These are phyloP conservation scores for Phytophthora meadii DNA, from an alignment of 352 stramenopile species.

Conservation along the genomic window DNA sequence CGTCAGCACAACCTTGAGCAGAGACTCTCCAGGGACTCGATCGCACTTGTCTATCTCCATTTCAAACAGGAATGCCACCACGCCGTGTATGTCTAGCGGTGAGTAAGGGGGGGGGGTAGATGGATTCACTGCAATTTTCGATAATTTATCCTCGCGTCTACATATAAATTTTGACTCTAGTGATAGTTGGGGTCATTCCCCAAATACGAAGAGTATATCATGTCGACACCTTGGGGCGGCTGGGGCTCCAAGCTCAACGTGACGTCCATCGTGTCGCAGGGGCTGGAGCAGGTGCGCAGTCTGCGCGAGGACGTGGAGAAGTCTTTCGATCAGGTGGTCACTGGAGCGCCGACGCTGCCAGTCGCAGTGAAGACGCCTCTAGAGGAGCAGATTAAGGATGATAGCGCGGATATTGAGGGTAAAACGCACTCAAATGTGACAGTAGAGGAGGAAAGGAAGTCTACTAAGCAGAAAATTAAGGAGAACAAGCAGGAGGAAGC, in stretches of 20 bases:
- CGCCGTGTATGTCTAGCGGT: no score
- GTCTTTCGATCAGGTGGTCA: constrained; percentile 85
- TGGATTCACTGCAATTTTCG: no score
- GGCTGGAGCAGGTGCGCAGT: constrained; percentile 83
- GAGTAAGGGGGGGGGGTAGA: no score
- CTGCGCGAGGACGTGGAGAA: constrained; percentile 90
- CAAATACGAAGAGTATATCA: neutral
- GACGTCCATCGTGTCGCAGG: constrained; percentile 84
- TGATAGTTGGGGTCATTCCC: no score
- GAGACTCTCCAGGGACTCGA: no score
- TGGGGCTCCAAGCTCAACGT: constrained; percentile 83
- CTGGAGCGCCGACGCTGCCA: constrained; percentile 36
- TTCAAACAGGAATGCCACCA: no score
- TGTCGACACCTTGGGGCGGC: constrained; percentile 50
- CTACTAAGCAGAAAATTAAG: neutral
- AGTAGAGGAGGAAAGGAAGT: neutral
- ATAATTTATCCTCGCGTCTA: no score
- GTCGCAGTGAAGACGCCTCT: constrained; percentile 18
- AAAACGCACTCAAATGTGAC: neutral
- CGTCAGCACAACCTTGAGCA: no score
- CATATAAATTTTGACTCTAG: no score
- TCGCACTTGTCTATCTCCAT: no score
- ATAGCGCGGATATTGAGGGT: neutral
- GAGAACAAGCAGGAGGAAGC: constrained; percentile 12
- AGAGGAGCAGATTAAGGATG: constrained; percentile 16